Evolutionary conservation across 164 flowering plant genomes (phyloP), one percentile per base, ranked within the genome.

Genomic region (Aristolochia californica): DNA sequence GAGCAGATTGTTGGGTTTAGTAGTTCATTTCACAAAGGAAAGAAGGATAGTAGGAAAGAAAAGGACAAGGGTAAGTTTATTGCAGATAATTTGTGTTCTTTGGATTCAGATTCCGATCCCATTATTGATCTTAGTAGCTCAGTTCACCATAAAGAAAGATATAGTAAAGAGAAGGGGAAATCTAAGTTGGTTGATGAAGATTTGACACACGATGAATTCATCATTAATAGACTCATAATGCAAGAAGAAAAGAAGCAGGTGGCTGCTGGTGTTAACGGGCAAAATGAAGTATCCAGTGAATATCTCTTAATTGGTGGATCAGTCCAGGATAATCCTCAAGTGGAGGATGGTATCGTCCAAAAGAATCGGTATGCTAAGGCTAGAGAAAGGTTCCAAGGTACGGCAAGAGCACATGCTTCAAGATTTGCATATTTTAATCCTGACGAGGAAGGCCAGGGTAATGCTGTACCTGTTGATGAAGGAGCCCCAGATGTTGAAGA

Each of bases 371-470:
- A 34, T 34, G 40, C 40, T 34, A 34, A 34, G 7, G 40, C 40
- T 43, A 77, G 22, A 69, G 74, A 55, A 57, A 66, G 67, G n/a
- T 74, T 69, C 40, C 66, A 63, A 30, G 66, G 62, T 17, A 38
- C 58, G 25, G 95, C 90, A 4, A 71, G 64, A 50, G 25, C 57
- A 55, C 70, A 57, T 63, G 95, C 88, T 26, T 40, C 78, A 26
- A 56, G 72, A 11, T 83, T 80, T 71, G 97, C 95, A 27, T 63
- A 59, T 57, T 67, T 71, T 21, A 77, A 66, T 68, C 44, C 55
- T 49, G 49, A 58, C 14, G 79, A 65, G 26, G 76, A 74, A 54
- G 73, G 53, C 52, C 69, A 58, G 43, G 38, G 53, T 56, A 18
- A 10, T 45, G 21, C 45, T 8, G 23, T 45, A 58, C 38, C n/a